These are phyloP conservation scores for Pelargonium myrrhifolium DNA, from an alignment of 441 rosid species.

Conservation along the genomic window DNA sequence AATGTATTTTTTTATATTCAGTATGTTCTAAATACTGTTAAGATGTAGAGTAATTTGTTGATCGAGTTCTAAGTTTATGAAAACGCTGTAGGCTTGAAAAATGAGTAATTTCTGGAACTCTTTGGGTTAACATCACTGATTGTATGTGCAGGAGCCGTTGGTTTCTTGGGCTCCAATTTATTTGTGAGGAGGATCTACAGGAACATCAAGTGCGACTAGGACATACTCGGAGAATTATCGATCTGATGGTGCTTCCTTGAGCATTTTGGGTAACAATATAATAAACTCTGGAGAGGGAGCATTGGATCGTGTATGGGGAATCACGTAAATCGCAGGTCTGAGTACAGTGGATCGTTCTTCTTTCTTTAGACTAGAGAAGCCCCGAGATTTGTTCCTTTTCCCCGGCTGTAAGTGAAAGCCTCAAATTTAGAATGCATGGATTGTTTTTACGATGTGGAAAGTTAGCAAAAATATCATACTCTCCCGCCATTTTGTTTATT, in stretches of 20 bases:
- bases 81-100: neutral
- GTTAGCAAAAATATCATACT: slow-evolving; percentile 23
- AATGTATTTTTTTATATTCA: no score
- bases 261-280: slow-evolving; percentile 21
- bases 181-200: slow-evolving; percentile 92
- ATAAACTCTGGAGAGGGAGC: slow-evolving; percentile 25
- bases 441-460: slow-evolving; percentile 32
- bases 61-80: neutral
- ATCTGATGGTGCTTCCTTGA: slow-evolving; percentile 26
- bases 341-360: slow-evolving; percentile 23
- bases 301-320: slow-evolving; percentile 18
- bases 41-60: neutral
- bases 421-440: slow-evolving; percentile 34
- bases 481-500: neutral
- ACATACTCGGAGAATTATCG: slow-evolving; percentile 7
- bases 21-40: neutral
- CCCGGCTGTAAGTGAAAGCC: slow-evolving; percentile 42
- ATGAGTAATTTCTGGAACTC: neutral
- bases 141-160: slow-evolving; percentile 73
- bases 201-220: slow-evolving; percentile 85
- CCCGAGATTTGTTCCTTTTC: slow-evolving; percentile 26
- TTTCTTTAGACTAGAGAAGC: slow-evolving; percentile 20
- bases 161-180: slow-evolving; percentile 78
- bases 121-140: neutral
- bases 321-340: slow-evolving; percentile 20